These are phyloP conservation scores for Termitomyces sp. DNA, from an alignment of 768 basidiomycete genomes.

Conservation along the genomic window DNA sequence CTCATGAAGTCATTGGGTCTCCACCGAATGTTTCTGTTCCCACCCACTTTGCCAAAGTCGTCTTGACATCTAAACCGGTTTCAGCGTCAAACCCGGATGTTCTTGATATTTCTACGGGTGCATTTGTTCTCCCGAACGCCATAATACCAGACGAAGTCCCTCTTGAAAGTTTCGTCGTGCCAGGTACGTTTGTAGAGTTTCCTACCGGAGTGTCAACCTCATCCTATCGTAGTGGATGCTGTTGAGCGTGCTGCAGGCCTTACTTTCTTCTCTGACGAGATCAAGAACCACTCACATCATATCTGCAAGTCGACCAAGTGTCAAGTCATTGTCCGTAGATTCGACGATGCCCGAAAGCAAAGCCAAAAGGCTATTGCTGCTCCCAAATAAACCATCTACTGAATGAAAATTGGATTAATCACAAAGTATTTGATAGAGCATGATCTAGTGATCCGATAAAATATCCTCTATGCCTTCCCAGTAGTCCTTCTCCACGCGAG, in stretches of 20 bases:
- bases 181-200: slow-evolving; percentile 46
- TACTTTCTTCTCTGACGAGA: slow-evolving; percentile 74
- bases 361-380: slow-evolving; percentile 49
- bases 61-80: slow-evolving; percentile 69
- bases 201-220: not conserved
- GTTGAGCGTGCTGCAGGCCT: slow-evolving; percentile 91
- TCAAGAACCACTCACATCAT: slow-evolving; percentile 73
- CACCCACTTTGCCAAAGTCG: slow-evolving; percentile 97
- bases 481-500: slow-evolving; percentile 60
- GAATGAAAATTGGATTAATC: slow-evolving; percentile 4
- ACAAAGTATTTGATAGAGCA: slow-evolving; percentile 8
- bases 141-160: slow-evolving; percentile 80
- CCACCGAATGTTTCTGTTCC: slow-evolving; percentile 91
- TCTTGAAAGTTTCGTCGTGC: slow-evolving; percentile 75
- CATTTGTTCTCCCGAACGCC: slow-evolving; percentile 96
- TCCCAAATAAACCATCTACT: slow-evolving; percentile 28
- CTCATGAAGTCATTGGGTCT: slow-evolving; percentile 90
- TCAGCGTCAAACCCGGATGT: slow-evolving; percentile 68
- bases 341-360: slow-evolving; percentile 85
- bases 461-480: slow-evolving; percentile 79
- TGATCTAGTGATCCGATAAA: slow-evolving; percentile 58
- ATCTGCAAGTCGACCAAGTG: slow-evolving; percentile 90
- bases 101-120: slow-evolving; percentile 79
- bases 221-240: slow-evolving; percentile 60
- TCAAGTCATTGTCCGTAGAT: slow-evolving; percentile 79